A percentile compares a stretch with the other conserved stretches of the same genome.
Conservation (phyloP, 2,329 filamentous ascomycete species). For the Venturia oleaginea region DNA sequence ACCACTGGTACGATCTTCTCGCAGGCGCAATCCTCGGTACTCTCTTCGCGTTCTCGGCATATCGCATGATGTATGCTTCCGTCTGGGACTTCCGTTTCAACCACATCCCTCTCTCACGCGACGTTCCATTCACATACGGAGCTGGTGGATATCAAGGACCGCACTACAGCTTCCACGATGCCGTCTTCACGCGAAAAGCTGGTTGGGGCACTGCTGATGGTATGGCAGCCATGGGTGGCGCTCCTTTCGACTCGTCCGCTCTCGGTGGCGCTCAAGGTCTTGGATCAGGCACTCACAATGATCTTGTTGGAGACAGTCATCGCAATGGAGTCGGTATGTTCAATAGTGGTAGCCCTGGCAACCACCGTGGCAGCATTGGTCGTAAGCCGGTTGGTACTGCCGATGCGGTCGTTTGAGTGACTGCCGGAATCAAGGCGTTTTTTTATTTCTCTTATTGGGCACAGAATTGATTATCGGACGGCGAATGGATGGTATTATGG, state of each 20-base stretch:
- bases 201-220: constrained; percentile 46
- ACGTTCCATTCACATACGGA: constrained; percentile 46
- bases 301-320: not conserved
- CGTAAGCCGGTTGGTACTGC: constrained; percentile 2
- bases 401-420: not conserved
- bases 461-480: not conserved
- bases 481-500: not conserved
- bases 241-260: constrained; percentile 32
- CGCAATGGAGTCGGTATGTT: not conserved
- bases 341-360: not conserved
- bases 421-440: not conserved
- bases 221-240: constrained; percentile 31
- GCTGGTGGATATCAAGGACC: constrained; percentile 24
- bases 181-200: constrained; percentile 50
- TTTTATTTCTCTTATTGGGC: not conserved
- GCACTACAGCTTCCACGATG: constrained; percentile 40
- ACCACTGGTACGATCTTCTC: constrained; percentile 64
- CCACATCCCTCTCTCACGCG: constrained; percentile 56
- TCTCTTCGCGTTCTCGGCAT: constrained; percentile 54
- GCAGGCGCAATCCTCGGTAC: constrained; percentile 58
- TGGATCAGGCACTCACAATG: not conserved
- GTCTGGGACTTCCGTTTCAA: constrained; percentile 62
- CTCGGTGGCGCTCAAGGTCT: not conserved
- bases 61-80: constrained; percentile 58
- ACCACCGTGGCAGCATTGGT: constrained; percentile 1